Evolutionary conservation across 257 asterid genomes (phyloP).

Genomic region (Fraxinus quadrangulata): DNA sequence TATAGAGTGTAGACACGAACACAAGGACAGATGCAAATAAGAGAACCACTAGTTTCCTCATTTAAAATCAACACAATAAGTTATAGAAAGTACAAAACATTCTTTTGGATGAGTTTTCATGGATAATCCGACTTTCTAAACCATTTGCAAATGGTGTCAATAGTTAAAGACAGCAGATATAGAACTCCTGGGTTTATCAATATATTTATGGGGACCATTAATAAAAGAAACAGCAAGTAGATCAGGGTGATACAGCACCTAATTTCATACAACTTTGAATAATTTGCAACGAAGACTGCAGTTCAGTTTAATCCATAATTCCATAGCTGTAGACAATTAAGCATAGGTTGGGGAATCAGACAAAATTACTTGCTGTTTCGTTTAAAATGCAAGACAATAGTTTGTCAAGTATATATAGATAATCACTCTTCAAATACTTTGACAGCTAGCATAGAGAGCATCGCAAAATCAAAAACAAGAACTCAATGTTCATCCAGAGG

Average conservation of each 20-base stretch:
- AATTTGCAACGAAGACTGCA: constrained; percentile 3
- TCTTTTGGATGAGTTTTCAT: not conserved
- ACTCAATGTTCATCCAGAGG: not conserved
- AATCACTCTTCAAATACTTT: not conserved
- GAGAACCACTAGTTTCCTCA: not conserved
- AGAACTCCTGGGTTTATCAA: not conserved
- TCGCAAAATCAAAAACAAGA: not conserved
- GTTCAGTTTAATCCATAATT: not conserved
- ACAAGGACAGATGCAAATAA: not conserved
- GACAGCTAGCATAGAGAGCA: not conserved
- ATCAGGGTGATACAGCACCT: not conserved
- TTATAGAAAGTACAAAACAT: not conserved
- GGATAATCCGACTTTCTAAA: not conserved
- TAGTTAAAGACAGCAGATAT: not conserved
- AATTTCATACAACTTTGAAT: constrained; percentile 1
- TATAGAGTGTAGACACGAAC: not conserved
- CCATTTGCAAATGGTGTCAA: not conserved
- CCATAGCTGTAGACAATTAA: not conserved
- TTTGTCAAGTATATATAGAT: not conserved
- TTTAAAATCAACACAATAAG: not conserved
- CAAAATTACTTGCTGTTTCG: not conserved
- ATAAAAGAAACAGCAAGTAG: not conserved
- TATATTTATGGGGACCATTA: not conserved
- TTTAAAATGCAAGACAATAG: constrained; percentile 8
- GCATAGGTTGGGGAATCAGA: constrained; percentile 1